Evolutionary conservation across 768 basidiomycete species (phyloP).

Genomic region (Lepiota venenata): DNA sequence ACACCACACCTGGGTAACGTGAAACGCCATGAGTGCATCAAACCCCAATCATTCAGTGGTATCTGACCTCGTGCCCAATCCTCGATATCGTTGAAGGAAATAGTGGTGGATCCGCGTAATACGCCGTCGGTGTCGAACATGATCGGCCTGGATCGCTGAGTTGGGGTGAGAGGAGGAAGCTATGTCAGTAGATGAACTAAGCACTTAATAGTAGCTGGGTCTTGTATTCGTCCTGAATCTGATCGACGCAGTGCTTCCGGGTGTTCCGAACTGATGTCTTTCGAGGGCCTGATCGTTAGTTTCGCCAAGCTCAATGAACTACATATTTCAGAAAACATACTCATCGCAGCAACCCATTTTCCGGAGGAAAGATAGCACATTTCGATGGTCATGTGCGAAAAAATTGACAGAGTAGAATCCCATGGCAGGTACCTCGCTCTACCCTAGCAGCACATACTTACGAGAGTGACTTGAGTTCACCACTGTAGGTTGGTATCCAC

Average conservation of each 20-base stretch:
- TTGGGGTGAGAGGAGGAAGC: conserved; percentile 8
- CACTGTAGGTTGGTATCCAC: conserved; percentile 35
- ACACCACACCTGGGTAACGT: conserved; percentile 46
- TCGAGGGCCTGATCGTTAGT: conserved; percentile 27
- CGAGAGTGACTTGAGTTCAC: conserved; percentile 14
- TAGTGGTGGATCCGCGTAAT: conserved; percentile 24
- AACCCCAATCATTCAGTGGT: conserved; percentile 50
- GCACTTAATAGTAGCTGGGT: not conserved
- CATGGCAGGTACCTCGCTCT: conserved; percentile 13
- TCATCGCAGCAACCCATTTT: no score
- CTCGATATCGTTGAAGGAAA: conserved; percentile 42
- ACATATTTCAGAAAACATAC: not conserved
- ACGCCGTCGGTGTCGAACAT: conserved; percentile 28
- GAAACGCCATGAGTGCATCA: conserved; percentile 49
- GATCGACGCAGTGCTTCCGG: conserved; percentile 18
- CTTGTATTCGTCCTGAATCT: no score
- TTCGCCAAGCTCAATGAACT: not conserved
- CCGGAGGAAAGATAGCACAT: conserved; percentile 22
- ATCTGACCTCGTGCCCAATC: conserved; percentile 23
- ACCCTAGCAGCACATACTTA: conserved; percentile 22
- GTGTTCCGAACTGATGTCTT: conserved; percentile 18
- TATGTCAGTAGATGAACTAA: not conserved
- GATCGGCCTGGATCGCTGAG: conserved; percentile 24
- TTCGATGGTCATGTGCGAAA: conserved; percentile 14
- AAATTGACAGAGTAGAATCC: conserved; percentile 25